Evolutionary conservation across 2,329 filamentous ascomycete genomes (phyloP), one percentile per base, ranked within the genome.

Genomic region (Calycina marina): DNA sequence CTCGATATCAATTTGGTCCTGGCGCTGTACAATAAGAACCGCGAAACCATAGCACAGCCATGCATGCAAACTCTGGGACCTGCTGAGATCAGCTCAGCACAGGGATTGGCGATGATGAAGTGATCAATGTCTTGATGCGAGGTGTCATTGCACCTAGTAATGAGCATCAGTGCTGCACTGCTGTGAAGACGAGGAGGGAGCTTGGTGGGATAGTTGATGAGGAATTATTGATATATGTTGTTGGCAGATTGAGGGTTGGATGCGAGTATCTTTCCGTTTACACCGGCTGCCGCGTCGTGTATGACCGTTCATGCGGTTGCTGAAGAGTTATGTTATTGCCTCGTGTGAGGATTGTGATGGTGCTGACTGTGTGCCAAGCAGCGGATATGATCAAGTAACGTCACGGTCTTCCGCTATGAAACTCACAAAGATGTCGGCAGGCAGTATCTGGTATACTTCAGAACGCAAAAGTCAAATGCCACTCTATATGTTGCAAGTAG

Each of bases 221-320:
- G 10, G 50, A 45, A 12, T 59, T 73, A 1, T 59, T 57, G 34
- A 67, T 74, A 3, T 61, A 67, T 37, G 69, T 68, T 0, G 51
- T 72, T 28, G 58, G 62, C 32, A 62, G 59, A 14, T 56, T 73
- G 2, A 59, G 67, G 5, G 58, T 73, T 9, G 60, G 68, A 74
- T 45, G 67, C 68, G 0, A 69, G 63, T 0, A 50, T 70, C 14
- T 63, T 72, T 9, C 69, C 69, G 0, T 57, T 71, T 6, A 48
- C 69, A 60, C 49, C 67, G 47, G 37, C 69, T 59, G 58, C 68
- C 55, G 61, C 68, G 1, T 72, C 72, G 29, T 69, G 74, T 47
- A 72, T 69, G 35, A 59, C 64, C 2, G 68, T 74, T 2, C 76
- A 75, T 42, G 69, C 67, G 62, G 45, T 72, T 34, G 69, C 56